Conservation (phyloP, 1,139 yeast genomes). For the Magnusiomyces suaveolens region DNA sequence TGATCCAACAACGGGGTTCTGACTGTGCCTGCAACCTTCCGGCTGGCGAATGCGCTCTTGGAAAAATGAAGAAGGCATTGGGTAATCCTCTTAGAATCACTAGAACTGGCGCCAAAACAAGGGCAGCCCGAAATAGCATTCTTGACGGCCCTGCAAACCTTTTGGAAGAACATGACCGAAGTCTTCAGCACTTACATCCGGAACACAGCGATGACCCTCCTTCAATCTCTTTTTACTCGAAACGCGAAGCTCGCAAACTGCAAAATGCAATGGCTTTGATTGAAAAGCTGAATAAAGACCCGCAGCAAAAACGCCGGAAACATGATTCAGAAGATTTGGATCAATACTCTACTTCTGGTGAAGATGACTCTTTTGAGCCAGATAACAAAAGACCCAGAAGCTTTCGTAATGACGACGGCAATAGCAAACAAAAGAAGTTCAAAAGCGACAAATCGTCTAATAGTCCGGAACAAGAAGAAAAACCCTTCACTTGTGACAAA, state of each 20-base stretch:
- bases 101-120: slow-evolving; percentile 14
- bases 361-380: background rate
- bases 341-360: too few species aligned
- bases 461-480: background rate
- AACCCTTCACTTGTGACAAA: slow-evolving; percentile 2
- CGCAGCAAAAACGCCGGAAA: background rate
- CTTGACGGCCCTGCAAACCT: slow-evolving; percentile 4
- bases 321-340: background rate
- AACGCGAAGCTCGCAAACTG: slow-evolving; percentile 25
- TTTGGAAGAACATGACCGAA: background rate
- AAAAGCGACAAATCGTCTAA: background rate
- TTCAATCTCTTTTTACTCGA: slow-evolving; percentile 19
- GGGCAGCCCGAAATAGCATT: slow-evolving; percentile 10
- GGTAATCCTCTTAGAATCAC: slow-evolving; percentile 15
- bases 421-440: background rate
- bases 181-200: background rate
- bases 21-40: slow-evolving; percentile 59
- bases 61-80: slow-evolving; percentile 19
- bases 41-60: slow-evolving; percentile 22
- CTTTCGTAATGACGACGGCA: background rate
- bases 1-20: slow-evolving; percentile 38
- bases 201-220: background rate
- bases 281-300: slow-evolving; percentile 18
- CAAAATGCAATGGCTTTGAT: slow-evolving; percentile 25
- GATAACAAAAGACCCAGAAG: background rate